phyloP scores from a whole-genome alignment of 352 stramenopile species.

The Phytophthora chlamydospora region DNA sequence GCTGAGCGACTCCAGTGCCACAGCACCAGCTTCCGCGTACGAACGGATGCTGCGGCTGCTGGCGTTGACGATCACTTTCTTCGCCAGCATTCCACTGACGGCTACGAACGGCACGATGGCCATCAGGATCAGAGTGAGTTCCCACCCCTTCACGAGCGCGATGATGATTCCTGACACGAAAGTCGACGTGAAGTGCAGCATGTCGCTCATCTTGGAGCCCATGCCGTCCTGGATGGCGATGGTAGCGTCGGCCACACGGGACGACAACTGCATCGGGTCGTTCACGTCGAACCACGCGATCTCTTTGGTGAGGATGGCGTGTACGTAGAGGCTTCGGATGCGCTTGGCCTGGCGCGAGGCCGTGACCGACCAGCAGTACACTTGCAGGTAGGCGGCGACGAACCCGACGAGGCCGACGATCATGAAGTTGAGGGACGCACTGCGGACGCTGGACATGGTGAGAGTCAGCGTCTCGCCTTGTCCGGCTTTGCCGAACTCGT shows the following conservation, averaged over 20 bases:
- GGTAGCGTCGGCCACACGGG: conserved; percentile 40
- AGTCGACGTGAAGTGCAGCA: conserved; percentile 46
- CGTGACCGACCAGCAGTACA: conserved; percentile 46
- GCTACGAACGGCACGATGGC: conserved; percentile 55
- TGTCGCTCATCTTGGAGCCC: conserved; percentile 54
- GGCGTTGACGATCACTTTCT: conserved; percentile 34
- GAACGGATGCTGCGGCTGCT: conserved; percentile 44
- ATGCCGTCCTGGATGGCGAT: conserved; percentile 62
- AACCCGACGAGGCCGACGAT: not conserved
- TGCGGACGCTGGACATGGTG: not conserved
- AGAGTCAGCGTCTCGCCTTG: not conserved
- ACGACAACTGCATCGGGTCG: conserved; percentile 44
- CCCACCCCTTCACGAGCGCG: conserved; percentile 55
- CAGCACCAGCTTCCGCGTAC: conserved; percentile 52
- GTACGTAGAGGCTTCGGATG: conserved; percentile 38
- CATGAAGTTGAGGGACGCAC: conserved; percentile 3
- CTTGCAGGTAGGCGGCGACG: conserved; percentile 24
- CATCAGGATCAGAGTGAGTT: conserved; percentile 60
- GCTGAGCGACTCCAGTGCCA: conserved; percentile 63
- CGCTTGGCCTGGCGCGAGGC: conserved; percentile 46
- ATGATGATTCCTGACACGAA: conserved; percentile 51
- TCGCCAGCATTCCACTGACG: conserved; percentile 34
- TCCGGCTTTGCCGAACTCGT: conserved; percentile 20
- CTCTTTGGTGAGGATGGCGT: conserved; percentile 41
- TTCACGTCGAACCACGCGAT: conserved; percentile 34